Base-by-base conservation (phyloP, 192 early-diverging fungal species). In the Chytriomyces sp. region DNA sequence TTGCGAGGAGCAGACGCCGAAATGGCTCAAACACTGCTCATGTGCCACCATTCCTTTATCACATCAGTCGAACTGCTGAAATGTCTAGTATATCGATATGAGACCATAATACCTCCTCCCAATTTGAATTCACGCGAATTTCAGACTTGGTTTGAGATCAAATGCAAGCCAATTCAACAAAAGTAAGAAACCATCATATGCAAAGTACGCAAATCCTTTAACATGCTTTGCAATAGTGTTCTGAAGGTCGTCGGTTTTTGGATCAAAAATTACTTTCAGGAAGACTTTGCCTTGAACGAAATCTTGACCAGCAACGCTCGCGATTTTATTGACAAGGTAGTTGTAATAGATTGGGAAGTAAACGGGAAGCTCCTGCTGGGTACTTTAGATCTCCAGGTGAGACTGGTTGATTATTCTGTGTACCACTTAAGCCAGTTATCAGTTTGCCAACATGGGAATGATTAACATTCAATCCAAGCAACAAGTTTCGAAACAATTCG, bases 41-140 rank as follows among this genome's bases (percentile, higher is more conserved):
- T 87, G 32, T 88, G 86, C 7, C 86, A 88, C 64, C 86, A 88
- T 59, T 88, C 86, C 2, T 83, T 88, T 53, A 83, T 78, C 1
- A 85, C 86, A 19, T 83, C 83, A 4, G 40, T 75, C 25, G 78
- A 83, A 39, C 64, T 88, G 6, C 53, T 86, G 61, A 77, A 85
- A 52, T 62, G 70, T 2, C 62, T 86, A 32, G 58, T 75, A 12
- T 56, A 61, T 22, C 63, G 83, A 62, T 86, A 86, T 59, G 75
- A 62, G 33, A 53, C 12, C 8, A 76, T 86, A 26, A 76, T 75
- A 0, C 75, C 81, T 14, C 85, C 83, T 38, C 70, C 63, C 40
- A 82, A 77, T 12, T 56, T 86, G 14, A 79, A 61, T 55, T 66
- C 83, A 25, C 12, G 57, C 31, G 65, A 77, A 41, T 86, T 79